Evolutionary conservation across 2,329 filamentous ascomycete species (phyloP).

Genomic region (Nannizzia gypsea): DNA sequence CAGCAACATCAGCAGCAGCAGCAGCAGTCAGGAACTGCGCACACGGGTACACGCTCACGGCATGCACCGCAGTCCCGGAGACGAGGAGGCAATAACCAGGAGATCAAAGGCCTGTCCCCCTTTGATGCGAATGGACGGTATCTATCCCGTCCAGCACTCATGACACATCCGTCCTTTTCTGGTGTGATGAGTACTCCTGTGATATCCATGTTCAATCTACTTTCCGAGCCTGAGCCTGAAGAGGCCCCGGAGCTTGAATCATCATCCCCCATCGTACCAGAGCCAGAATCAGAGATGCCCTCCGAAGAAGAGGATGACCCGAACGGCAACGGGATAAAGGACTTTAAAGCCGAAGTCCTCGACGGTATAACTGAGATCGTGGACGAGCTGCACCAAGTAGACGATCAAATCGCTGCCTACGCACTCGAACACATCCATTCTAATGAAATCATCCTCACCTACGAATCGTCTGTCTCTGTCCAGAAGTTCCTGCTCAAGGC

Average conservation of each 20-base stretch:
- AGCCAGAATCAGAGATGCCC: too few species aligned
- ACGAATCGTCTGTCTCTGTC: constrained; percentile 74
- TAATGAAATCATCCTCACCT: constrained; percentile 82
- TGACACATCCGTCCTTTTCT: constrained; percentile 16
- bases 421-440: constrained; percentile 87
- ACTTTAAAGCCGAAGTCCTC: constrained; percentile 80
- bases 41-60: not conserved
- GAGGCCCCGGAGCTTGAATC: constrained; percentile 32
- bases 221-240: constrained; percentile 52
- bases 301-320: constrained; percentile 15
- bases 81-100: not conserved
- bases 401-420: constrained; percentile 81
- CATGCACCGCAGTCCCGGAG: not conserved
- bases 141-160: constrained; percentile 42
- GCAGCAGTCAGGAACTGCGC: not conserved
- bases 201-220: constrained; percentile 78
- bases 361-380: constrained; percentile 92
- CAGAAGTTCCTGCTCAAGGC: constrained; percentile 83
- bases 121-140: constrained; percentile 20
- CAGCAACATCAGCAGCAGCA: not conserved
- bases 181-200: constrained; percentile 34
- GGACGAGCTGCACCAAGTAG: constrained; percentile 84
- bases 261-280: constrained; percentile 26
- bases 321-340: constrained; percentile 36
- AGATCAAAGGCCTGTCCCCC: not conserved